Evolutionary conservation across 768 basidiomycete genomes (phyloP).

Genomic region (Phylloporus scabripes): DNA sequence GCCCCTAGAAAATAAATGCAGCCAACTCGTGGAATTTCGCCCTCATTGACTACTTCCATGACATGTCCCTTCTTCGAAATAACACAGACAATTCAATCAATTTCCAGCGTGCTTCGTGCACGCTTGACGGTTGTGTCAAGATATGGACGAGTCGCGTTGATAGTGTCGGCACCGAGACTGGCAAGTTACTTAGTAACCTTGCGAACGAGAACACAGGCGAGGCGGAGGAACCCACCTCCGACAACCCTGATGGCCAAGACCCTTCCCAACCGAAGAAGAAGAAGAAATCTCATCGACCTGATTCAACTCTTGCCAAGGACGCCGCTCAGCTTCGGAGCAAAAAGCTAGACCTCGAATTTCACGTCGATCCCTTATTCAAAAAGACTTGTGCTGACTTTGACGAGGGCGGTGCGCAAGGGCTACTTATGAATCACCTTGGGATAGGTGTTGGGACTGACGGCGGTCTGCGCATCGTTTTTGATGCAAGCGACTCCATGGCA

Average conservation of each 20-base stretch:
- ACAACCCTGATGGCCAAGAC: constrained; percentile 61
- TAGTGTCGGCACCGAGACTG: constrained; percentile 93
- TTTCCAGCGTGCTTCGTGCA: constrained; percentile 97
- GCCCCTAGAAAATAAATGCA: constrained; percentile 91
- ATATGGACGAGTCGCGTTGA: constrained; percentile 99
- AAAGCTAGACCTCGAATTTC: constrained; percentile 92
- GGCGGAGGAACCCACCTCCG: constrained; percentile 55
- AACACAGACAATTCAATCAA: constrained; percentile 94
- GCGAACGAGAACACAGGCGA: constrained; percentile 57
- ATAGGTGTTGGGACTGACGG: constrained; percentile 75
- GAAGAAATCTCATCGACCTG: constrained; percentile 64
- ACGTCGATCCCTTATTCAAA: constrained; percentile 93
- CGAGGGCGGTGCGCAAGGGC: constrained; percentile 92
- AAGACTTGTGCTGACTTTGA: constrained; percentile 99
- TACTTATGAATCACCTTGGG: constrained; percentile 94
- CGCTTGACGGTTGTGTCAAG: constrained; percentile 97
- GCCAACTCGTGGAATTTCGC: constrained; percentile 98
- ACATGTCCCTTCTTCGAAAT: constrained; percentile 93
- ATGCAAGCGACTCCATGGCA: constrained; percentile 86
- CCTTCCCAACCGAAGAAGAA: constrained; percentile 50
- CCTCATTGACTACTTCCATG: constrained; percentile 97
- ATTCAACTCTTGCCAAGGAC: constrained; percentile 87
- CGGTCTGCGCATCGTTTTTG: constrained; percentile 87
- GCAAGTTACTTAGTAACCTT: constrained; percentile 89
- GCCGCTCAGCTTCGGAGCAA: constrained; percentile 78